phyloP scores from a whole-genome alignment of 768 basidiomycete genomes.

The Rhodocollybia butyracea region DNA sequence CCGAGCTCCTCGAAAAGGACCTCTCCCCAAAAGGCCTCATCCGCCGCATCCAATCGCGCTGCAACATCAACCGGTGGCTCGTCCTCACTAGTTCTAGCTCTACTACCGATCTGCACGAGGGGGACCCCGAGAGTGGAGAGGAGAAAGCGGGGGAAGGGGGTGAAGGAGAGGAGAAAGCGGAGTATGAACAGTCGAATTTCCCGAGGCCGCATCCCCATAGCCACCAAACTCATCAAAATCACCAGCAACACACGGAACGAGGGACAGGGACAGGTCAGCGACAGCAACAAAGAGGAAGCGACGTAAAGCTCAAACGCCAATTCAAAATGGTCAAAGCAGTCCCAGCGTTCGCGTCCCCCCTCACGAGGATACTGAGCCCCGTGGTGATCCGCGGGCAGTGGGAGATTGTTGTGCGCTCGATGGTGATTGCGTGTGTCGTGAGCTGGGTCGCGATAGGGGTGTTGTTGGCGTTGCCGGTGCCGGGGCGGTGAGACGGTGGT shows the following conservation, averaged over 20 bases:
- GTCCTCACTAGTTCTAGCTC: slow-evolving; percentile 11
- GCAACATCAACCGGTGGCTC: slow-evolving; percentile 38
- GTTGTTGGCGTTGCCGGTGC: slow-evolving; percentile 39
- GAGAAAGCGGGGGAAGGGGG: too few species aligned
- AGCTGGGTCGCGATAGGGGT: slow-evolving; percentile 37
- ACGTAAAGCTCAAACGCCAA: slow-evolving; percentile 23
- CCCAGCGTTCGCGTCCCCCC: slow-evolving; percentile 67
- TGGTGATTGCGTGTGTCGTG: slow-evolving; percentile 42
- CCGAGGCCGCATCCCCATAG: slow-evolving; percentile 2
- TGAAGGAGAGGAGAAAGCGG: too few species aligned
- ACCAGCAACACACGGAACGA: not conserved
- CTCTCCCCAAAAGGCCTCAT: slow-evolving; percentile 30
- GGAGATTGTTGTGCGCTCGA: slow-evolving; percentile 75
- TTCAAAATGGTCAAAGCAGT: slow-evolving; percentile 50
- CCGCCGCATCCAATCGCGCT: slow-evolving; percentile 40
- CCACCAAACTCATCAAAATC: not conserved
- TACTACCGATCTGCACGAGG: not conserved
- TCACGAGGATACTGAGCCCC: slow-evolving; percentile 68
- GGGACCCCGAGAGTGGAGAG: not conserved
- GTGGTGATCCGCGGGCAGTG: slow-evolving; percentile 77
- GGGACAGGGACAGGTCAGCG: too few species aligned
- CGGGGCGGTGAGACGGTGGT: too few species aligned
- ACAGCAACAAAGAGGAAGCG: too few species aligned
- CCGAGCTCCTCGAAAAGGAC: slow-evolving; percentile 16
- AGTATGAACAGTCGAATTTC: slow-evolving; percentile 5